Evolutionary conservation across 2,329 filamentous ascomycete species (phyloP).

Genomic region (Zymoseptoria passerinii): DNA sequence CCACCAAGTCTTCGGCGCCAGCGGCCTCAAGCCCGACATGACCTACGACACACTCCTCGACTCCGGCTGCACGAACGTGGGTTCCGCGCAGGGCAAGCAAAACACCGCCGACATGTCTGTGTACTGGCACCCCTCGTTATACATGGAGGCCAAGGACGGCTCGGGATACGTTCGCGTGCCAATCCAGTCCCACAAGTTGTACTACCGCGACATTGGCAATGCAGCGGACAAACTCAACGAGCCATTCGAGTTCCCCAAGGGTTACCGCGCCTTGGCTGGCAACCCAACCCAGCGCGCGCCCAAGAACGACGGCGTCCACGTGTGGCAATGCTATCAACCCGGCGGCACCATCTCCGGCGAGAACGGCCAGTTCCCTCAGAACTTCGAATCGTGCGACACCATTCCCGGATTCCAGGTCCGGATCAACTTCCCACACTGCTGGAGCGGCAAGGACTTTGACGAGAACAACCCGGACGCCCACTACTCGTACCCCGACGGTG

Average conservation of each 20-base stretch:
- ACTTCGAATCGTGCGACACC: slow-evolving; percentile 57
- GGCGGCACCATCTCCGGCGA: slow-evolving; percentile 35
- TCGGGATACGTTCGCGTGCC: slow-evolving; percentile 55
- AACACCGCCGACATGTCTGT: slow-evolving; percentile 58
- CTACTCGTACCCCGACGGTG: slow-evolving; percentile 51
- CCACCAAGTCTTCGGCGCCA: slow-evolving; percentile 63
- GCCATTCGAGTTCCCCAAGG: slow-evolving; percentile 60
- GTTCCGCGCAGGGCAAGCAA: slow-evolving; percentile 15
- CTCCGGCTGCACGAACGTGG: slow-evolving; percentile 45
- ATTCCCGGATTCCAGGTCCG: slow-evolving; percentile 50
- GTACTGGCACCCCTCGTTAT: slow-evolving; percentile 69
- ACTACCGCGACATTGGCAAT: slow-evolving; percentile 50
- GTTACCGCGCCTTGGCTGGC: slow-evolving; percentile 63
- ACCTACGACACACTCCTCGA: slow-evolving; percentile 51
- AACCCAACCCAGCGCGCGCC: slow-evolving; percentile 50
- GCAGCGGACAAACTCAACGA: slow-evolving; percentile 51
- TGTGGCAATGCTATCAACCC: slow-evolving; percentile 51
- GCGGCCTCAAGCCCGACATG: slow-evolving; percentile 54
- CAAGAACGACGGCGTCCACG: slow-evolving; percentile 39
- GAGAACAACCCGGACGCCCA: slow-evolving; percentile 42
- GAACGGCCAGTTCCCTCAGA: slow-evolving; percentile 51
- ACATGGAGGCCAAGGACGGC: slow-evolving; percentile 56
- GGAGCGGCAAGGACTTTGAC: slow-evolving; percentile 49
- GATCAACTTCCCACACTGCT: slow-evolving; percentile 65
- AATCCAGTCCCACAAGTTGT: slow-evolving; percentile 58